These are phyloP conservation scores for Talaromyces sp. DNA, from an alignment of 2,329 filamentous ascomycete species.

Conservation along the genomic window DNA sequence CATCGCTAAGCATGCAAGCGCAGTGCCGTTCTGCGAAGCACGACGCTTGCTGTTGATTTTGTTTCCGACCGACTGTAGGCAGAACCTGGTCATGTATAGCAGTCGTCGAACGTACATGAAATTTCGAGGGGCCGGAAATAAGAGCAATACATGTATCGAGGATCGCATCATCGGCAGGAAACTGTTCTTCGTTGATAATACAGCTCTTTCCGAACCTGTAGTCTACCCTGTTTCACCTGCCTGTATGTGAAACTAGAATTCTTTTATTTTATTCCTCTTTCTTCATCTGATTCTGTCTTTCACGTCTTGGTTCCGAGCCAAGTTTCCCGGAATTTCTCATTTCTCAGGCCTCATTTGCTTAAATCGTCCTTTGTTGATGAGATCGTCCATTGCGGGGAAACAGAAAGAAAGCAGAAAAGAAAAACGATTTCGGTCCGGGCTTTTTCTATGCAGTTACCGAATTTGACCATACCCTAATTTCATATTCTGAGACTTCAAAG, in stretches of 20 bases:
- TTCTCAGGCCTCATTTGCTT: not conserved
- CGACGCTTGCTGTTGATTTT: not conserved
- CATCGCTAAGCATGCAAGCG: not conserved
- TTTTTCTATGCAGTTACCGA: not conserved
- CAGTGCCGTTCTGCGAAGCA: not conserved
- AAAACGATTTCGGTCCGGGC: not conserved
- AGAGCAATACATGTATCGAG: too few relatives aligned
- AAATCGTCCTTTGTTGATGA: not conserved
- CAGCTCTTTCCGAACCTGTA: not conserved
- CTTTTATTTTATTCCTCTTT: not conserved
- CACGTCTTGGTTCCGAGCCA: not conserved
- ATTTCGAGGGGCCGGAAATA: not conserved
- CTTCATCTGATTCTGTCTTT: not conserved
- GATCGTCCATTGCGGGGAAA: slow-evolving; percentile 5
- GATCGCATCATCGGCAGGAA: not conserved
- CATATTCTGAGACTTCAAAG: slow-evolving; percentile 1
- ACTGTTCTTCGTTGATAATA: too few relatives aligned
- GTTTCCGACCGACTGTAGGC: too few relatives aligned
- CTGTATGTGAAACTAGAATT: not conserved
- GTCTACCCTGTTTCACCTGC: not conserved
- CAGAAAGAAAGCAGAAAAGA: not conserved
- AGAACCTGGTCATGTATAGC: not conserved
- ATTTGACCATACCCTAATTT: not conserved
- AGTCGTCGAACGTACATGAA: not conserved
- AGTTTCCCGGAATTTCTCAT: not conserved